Base-by-base conservation (phyloP, 1,284 basidiomycete genomes). In the Heimioporus retisporus region DNA sequence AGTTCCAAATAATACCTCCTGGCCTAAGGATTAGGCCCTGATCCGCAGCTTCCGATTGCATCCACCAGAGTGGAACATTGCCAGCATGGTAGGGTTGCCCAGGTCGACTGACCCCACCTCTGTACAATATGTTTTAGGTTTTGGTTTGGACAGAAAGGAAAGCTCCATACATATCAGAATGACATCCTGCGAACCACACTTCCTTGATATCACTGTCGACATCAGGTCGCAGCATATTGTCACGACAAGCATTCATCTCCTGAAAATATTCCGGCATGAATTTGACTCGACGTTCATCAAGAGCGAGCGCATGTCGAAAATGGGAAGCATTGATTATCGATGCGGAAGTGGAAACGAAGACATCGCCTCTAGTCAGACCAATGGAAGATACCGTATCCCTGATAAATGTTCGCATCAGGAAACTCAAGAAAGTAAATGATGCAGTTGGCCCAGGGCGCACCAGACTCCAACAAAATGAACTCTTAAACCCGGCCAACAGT, bases 341-440 rank as follows among this genome's bases (percentile, higher is more conserved):
- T 15, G 66, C 51, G 4, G 67, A 69, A 1, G 71, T 60, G 0
- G 68, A 58, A 1, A 80, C 65, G 1, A 74, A 63, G 15, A 63
- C 68, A 35, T 73, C 72, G 13, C 10, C 40, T 21, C 70, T 69
- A 3, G 72, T 54, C 2, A 79, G 18, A 13, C 80, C 78, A 16
- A 80, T 54, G 6, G 79, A 81, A 10, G 80, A 79, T 2, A 82
- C 80, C 0, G 81, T 80, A 65, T 84, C 83, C 84, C 83, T 84
- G 28, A 2, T 55, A 2, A 50, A 55, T 21, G 25, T 60, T 18
- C 53, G 18, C 8, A 43, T 21, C 23, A 6, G 11, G n/a, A 42
- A 13, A 6, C 15, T 42, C 31, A 10, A 10, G n/a, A 6, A 28
- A 62, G 19, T 13, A 43, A 13, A 42, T 14, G 6, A 21, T 21